Evolutionary conservation across 2,329 filamentous ascomycete species (phyloP).

Genomic region (Penicillium thymicola): DNA sequence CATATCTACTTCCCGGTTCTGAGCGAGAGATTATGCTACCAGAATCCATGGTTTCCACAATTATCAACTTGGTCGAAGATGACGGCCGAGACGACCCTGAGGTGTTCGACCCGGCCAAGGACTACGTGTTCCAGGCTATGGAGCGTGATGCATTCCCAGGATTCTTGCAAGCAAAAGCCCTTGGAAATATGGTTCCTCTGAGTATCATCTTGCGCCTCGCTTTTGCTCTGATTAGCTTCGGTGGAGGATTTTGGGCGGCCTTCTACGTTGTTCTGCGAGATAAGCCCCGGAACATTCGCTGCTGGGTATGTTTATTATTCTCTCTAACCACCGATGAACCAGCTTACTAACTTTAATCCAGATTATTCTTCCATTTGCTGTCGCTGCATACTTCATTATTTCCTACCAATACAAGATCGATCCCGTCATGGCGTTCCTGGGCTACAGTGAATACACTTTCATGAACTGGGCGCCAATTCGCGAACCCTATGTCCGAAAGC

Average conservation of each 20-base stretch:
- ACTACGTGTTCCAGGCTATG: conserved; percentile 99
- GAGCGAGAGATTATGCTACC: conserved; percentile 95
- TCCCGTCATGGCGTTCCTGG: conserved; percentile 81
- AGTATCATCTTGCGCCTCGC: conserved; percentile 84
- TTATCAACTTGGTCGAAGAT: conserved; percentile 84
- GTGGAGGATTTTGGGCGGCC: conserved; percentile 88
- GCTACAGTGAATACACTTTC: conserved; percentile 93
- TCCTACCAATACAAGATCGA: conserved; percentile 97
- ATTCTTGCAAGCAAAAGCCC: conserved; percentile 88
- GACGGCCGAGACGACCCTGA: conserved; percentile 92
- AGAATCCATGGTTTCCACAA: conserved; percentile 77
- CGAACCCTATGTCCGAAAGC: conserved; percentile 84
- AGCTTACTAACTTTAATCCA: conserved; percentile 32
- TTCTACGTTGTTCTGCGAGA: conserved; percentile 93
- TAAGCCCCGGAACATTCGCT: conserved; percentile 67
- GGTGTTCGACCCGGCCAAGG: conserved; percentile 94
- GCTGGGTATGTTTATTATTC: conserved; percentile 66
- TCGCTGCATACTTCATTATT: conserved; percentile 82
- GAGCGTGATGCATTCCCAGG: conserved; percentile 98
- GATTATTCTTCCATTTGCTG: conserved; percentile 83
- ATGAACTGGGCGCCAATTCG: conserved; percentile 85
- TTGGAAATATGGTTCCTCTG: conserved; percentile 91
- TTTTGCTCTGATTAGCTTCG: conserved; percentile 79
- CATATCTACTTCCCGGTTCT: conserved; percentile 88
- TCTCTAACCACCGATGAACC: conserved; percentile 6